These are phyloP conservation scores for Mycosphaerelloides madeirae DNA, from an alignment of 2,329 filamentous ascomycete genomes.

Conservation along the genomic window DNA sequence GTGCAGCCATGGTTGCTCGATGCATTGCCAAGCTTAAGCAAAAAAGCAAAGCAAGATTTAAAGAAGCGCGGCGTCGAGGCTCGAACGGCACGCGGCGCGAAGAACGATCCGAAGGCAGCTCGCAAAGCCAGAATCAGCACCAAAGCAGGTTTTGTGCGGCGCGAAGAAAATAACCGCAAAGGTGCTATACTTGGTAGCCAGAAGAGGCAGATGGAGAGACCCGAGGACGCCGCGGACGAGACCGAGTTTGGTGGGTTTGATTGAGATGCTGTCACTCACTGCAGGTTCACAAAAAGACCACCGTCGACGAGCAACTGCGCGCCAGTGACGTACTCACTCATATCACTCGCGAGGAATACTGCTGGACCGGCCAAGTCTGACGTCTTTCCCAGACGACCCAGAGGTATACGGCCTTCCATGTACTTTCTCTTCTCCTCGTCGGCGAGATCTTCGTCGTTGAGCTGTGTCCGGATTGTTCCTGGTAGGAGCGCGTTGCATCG, in stretches of 20 bases:
- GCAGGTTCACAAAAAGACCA: conserved; percentile 82
- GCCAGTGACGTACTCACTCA: conserved; percentile 78
- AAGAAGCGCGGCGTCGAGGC: conserved; percentile 78
- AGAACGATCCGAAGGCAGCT: conserved; percentile 40
- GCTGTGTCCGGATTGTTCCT: conserved; percentile 75
- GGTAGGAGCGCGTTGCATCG: conserved; percentile 80
- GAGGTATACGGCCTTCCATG: conserved; percentile 75
- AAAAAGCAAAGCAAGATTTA: conserved; percentile 76
- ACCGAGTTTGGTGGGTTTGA: conserved; percentile 43
- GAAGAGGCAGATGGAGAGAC: conserved; percentile 25
- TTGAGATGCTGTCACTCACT: conserved; percentile 45
- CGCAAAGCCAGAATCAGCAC: conserved; percentile 69
- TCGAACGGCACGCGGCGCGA: conserved; percentile 44
- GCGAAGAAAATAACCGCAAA: conserved; percentile 60
- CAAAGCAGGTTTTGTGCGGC: conserved; percentile 70
- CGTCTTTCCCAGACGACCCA: conserved; percentile 68
- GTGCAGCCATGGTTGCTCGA: conserved; percentile 85
- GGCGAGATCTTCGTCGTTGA: conserved; percentile 78
- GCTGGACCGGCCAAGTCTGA: conserved; percentile 77
- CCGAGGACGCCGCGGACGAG: conserved; percentile 21
- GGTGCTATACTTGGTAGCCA: conserved; percentile 35
- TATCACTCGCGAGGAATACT: conserved; percentile 74
- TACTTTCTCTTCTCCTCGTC: conserved; percentile 67
- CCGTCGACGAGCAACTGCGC: conserved; percentile 83
- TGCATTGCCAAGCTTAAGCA: conserved; percentile 75